Evolutionary conservation across 495 filamentous ascomycete species (phyloP).

Genomic region (Penicillium canariense): DNA sequence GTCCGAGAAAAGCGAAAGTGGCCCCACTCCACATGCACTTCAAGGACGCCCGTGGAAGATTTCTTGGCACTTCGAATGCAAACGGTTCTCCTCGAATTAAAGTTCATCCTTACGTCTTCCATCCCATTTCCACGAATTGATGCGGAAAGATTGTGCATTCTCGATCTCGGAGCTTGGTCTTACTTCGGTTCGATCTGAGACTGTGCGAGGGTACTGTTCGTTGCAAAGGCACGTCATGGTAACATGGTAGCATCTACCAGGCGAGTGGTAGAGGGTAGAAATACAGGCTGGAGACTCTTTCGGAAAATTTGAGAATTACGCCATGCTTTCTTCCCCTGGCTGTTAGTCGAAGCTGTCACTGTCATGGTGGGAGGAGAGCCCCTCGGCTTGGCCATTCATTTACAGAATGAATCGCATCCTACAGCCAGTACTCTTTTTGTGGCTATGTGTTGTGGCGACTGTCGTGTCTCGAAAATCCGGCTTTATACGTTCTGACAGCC

Average conservation of each 20-base stretch:
- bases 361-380: background rate
- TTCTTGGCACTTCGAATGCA: background rate
- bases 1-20: background rate
- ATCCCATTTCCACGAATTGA: background rate
- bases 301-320: background rate
- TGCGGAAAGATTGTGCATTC: background rate
- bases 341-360: background rate
- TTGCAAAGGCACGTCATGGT: background rate
- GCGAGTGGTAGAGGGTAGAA: background rate
- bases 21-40: background rate
- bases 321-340: background rate
- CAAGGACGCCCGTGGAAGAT: background rate
- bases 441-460: background rate
- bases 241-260: background rate
- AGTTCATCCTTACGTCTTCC: slow-evolving; percentile 12
- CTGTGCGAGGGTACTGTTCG: background rate
- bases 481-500: background rate
- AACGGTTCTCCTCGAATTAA: background rate
- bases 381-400: background rate
- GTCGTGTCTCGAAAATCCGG: background rate
- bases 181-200: background rate
- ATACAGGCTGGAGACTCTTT: background rate
- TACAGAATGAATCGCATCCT: background rate
- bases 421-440: background rate
- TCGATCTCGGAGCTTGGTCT: background rate